Base-by-base conservation (phyloP, 441 rosid species). In the Bruguiera hainesii region DNA sequence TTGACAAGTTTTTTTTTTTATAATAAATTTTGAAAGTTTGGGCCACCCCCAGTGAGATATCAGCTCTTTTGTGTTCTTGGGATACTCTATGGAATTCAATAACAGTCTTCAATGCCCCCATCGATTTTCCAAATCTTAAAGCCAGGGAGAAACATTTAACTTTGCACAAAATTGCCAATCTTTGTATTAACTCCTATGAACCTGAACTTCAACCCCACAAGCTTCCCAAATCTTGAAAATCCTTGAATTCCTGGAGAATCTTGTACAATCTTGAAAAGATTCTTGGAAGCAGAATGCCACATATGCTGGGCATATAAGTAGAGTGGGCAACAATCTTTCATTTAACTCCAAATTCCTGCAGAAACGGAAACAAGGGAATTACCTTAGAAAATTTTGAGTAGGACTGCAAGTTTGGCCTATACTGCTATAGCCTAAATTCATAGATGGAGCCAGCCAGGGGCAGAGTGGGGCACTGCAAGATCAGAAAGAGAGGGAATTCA, bases 401-500 rank as follows among this genome's bases (percentile, higher is more conserved):
- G 56, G 23, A n/a, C 10, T 2, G 18, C 1, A 53, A 42, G 48
- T 53, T 53, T 53, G 18, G 6, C 58, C 58, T 53, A 10, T 10
- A 23, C 58, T 42, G 83, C 76, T 29, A 37, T 50, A 61, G 18
- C 63, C 4, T 10, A 37, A 9, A 37, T 37, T 9, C 15, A 39
- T 39, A 48, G 50, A 71, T 73, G 66, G 87, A 81, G 58, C 75
- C 70, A 13, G 29, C 29, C 29, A 80, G 75, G 63, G 61, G 69
- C 16, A 86, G 75, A 60, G 48, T 42, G 48, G 82, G 76, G 59
- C 78, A 72, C 21, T 83, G 90, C 55, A 93, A 88, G 84, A 88
- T 91, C 75, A 91, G 96, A 68, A 91, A 91, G 82, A 82, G 97
- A 78, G 88, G 90, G 30, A 77, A 91, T 64, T 91, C 98, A 7